Conservation (phyloP, 1,284 basidiomycete genomes). For the Rhodotorula sp. region DNA sequence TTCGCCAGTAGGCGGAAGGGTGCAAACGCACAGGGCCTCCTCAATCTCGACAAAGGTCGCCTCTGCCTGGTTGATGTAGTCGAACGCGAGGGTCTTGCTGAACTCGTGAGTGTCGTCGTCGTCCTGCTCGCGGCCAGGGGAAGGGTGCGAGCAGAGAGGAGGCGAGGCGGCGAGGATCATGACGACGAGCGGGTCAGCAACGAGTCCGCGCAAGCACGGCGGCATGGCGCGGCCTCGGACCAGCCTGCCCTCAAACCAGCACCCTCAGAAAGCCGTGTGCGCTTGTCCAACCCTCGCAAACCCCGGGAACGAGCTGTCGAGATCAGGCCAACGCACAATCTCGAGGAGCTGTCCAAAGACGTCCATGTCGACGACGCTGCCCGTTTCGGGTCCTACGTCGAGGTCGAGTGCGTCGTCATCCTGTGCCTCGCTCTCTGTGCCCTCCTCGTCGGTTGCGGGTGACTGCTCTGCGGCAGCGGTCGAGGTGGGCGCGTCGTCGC, state of each 20-base stretch:
- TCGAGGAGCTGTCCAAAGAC: conserved; percentile 51
- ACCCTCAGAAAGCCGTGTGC: too few relatives aligned
- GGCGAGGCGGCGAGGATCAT: neutral
- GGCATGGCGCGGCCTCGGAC: too few relatives aligned
- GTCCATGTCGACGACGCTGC: conserved; percentile 49
- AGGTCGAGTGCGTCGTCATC: conserved; percentile 14
- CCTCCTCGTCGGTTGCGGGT: neutral
- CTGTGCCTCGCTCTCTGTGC: neutral
- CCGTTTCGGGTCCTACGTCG: conserved; percentile 17
- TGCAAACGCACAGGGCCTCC: conserved; percentile 44
- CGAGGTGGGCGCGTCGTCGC: neutral
- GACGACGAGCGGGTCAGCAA: neutral
- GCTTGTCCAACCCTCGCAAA: neutral
- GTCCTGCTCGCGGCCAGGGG: conserved; percentile 40
- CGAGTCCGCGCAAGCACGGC: neutral
- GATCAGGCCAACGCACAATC: conserved; percentile 40
- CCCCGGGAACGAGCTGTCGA: neutral
- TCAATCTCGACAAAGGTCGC: conserved; percentile 50
- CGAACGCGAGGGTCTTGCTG: conserved; percentile 49
- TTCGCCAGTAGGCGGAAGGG: too few relatives aligned
- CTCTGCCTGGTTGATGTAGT: conserved; percentile 52
- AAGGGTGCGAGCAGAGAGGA: neutral
- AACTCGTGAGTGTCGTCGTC: conserved; percentile 51
- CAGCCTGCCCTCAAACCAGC: too few relatives aligned
- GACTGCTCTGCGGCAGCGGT: neutral